Percentiles rank a stretch among this genome's conserved stretches.
Evolutionary conservation across 306 rosid genomes (phyloP).

Genomic region (Prunus davidiana): DNA sequence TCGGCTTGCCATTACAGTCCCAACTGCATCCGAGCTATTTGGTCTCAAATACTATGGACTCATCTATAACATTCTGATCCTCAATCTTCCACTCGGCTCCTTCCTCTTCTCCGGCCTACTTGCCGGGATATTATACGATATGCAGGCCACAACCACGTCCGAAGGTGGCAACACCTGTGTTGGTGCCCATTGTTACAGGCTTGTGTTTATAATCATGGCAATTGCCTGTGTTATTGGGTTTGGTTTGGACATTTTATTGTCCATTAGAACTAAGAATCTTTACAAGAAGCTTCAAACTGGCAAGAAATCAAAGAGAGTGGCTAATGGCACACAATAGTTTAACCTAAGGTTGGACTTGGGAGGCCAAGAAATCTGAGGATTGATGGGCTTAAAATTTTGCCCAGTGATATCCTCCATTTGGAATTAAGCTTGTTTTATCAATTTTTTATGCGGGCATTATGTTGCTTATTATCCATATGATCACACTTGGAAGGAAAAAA

Average conservation of each 20-base stretch:
- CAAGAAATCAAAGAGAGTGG: conserved; percentile 50
- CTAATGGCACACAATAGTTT: neutral
- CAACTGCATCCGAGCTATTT: conserved; percentile 73
- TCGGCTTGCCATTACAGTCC: conserved; percentile 73
- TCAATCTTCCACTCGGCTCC: conserved; percentile 89
- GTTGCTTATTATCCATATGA: neutral
- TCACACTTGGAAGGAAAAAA: neutral
- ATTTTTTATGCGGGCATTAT: neutral
- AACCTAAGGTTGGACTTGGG: neutral
- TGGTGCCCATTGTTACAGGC: conserved; percentile 82
- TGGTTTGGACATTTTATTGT: conserved; percentile 60
- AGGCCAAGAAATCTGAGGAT: conserved; percentile 19
- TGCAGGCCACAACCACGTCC: conserved; percentile 59
- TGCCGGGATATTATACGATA: conserved; percentile 73
- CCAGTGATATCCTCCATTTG: conserved; percentile 30
- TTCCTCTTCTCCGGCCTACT: conserved; percentile 91
- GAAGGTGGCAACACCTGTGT: conserved; percentile 91
- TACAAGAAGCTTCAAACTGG: conserved; percentile 56
- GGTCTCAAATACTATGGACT: conserved; percentile 85
- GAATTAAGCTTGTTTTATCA: neutral
- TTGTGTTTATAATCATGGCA: conserved; percentile 69
- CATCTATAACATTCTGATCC: conserved; percentile 77
- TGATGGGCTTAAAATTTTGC: conserved; percentile 29
- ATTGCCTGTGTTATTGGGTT: conserved; percentile 70
- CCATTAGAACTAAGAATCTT: conserved; percentile 54